A percentile compares a stretch with the other conserved stretches of the same genome.
phyloP scores from a whole-genome alignment of 257 asterid species.

The Phtheirospermum japonicum region DNA sequence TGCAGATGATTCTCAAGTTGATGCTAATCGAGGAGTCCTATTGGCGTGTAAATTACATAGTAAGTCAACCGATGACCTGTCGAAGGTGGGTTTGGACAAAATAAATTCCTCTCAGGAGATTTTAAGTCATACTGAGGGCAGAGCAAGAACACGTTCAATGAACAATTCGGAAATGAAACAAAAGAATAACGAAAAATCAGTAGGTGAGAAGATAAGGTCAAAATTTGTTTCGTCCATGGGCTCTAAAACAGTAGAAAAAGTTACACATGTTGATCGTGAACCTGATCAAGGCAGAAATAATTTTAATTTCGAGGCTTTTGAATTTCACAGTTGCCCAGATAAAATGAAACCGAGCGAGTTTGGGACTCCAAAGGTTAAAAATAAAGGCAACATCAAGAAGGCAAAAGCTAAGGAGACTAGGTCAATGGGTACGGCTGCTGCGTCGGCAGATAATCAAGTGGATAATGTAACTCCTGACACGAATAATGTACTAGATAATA shows the following conservation, averaged over 20 bases:
- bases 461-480: constrained; percentile 21
- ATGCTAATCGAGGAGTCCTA: constrained; percentile 8
- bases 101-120: constrained; percentile 8
- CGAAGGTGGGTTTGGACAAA: constrained; percentile 23
- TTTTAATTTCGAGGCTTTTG: constrained; percentile 19
- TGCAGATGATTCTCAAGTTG: constrained; percentile 16
- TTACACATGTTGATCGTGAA: constrained; percentile 18
- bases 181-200: constrained; percentile 17
- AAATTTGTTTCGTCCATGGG: constrained; percentile 14
- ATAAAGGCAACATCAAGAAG: constrained; percentile 21
- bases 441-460: neutral
- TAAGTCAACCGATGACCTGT: constrained; percentile 15
- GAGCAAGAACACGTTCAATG: constrained; percentile 16
- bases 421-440: neutral
- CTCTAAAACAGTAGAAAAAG: constrained; percentile 6
- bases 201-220: constrained; percentile 20
- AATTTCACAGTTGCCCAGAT: constrained; percentile 17
- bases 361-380: constrained; percentile 23
- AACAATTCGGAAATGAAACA: constrained; percentile 19
- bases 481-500: constrained; percentile 24
- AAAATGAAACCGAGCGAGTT: constrained; percentile 17
- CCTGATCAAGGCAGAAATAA: constrained; percentile 18
- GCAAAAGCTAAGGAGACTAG: neutral
- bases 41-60: constrained; percentile 23
- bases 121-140: constrained; percentile 15